Evolutionary conservation across 305 asterid species (phyloP).

Genomic region (Fraxinus paxiana): DNA sequence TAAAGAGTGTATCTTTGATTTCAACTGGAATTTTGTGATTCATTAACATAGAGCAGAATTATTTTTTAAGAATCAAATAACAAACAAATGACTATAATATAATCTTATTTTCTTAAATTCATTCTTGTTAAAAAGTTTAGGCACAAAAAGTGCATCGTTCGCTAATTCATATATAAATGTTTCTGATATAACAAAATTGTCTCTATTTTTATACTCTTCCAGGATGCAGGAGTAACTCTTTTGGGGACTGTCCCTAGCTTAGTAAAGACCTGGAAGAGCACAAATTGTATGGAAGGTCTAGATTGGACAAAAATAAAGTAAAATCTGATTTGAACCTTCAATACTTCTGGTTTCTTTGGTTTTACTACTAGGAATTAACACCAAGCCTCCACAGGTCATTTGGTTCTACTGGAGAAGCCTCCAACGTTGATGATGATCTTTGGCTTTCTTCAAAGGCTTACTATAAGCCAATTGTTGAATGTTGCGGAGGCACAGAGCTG

Average conservation of each 20-base stretch:
- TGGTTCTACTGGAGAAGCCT: conserved; percentile 87
- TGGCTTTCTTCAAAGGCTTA: conserved; percentile 87
- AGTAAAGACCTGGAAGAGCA: conserved; percentile 89
- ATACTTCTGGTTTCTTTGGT: not conserved
- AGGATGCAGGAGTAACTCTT: conserved; percentile 86
- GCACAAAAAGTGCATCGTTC: not conserved
- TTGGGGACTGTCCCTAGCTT: conserved; percentile 97
- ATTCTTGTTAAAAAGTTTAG: not conserved
- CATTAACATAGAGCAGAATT: not conserved
- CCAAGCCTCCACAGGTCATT: conserved; percentile 46
- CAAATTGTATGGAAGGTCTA: conserved; percentile 72
- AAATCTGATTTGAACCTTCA: not conserved
- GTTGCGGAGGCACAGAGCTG: conserved; percentile 98
- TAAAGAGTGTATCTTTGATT: not conserved
- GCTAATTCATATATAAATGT: not conserved
- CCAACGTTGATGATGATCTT: conserved; percentile 83
- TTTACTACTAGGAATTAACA: conserved; percentile 7
- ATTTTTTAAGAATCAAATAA: not conserved
- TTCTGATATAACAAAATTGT: conserved; percentile 6
- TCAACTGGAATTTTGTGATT: not conserved
- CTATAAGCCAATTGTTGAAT: conserved; percentile 76
- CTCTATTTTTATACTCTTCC: conserved; percentile 16
- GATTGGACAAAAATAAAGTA: conserved; percentile 92
- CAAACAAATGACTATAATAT: not conserved
- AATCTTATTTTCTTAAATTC: not conserved